Percentiles rank a stretch among this genome's conserved stretches.
phyloP scores from a whole-genome alignment of 139 green algal species.

The Coelastrella sp. region DNA sequence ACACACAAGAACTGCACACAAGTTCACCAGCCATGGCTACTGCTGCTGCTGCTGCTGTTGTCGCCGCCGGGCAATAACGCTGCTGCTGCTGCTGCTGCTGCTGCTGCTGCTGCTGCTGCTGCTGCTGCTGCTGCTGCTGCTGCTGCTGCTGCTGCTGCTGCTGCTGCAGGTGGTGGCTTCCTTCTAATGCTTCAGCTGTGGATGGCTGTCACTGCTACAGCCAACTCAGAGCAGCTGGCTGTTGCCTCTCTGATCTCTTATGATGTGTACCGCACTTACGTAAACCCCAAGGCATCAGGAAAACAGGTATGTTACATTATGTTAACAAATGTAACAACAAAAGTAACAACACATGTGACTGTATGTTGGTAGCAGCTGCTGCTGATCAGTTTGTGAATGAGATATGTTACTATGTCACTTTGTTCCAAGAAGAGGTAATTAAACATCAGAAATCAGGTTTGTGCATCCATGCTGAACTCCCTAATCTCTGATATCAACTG shows the following conservation, averaged over 20 bases:
- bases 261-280: constrained; percentile 76
- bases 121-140: not conserved
- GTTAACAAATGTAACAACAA: not conserved
- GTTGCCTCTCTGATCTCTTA: constrained; percentile 90
- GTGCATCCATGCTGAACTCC: too few species aligned
- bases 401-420: too few species aligned
- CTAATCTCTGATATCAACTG: not conserved
- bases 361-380: too few species aligned
- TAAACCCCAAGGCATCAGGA: constrained; percentile 84
- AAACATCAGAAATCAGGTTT: not conserved
- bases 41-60: too few species aligned
- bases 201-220: constrained; percentile 91
- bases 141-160: constrained; percentile 19
- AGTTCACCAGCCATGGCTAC: too few species aligned
- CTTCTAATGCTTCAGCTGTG: constrained; percentile 88
- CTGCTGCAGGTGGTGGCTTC: constrained; percentile 69
- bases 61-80: not conserved
- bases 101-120: constrained; percentile 16
- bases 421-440: not conserved
- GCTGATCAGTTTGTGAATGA: too few species aligned
- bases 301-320: constrained; percentile 25
- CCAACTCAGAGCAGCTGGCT: constrained; percentile 90
- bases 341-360: too few species aligned
- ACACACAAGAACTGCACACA: too few species aligned
- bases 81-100: constrained; percentile 3